Base-by-base conservation (phyloP, 2,329 filamentous ascomycete species). In the Diplocarpon rosae region DNA sequence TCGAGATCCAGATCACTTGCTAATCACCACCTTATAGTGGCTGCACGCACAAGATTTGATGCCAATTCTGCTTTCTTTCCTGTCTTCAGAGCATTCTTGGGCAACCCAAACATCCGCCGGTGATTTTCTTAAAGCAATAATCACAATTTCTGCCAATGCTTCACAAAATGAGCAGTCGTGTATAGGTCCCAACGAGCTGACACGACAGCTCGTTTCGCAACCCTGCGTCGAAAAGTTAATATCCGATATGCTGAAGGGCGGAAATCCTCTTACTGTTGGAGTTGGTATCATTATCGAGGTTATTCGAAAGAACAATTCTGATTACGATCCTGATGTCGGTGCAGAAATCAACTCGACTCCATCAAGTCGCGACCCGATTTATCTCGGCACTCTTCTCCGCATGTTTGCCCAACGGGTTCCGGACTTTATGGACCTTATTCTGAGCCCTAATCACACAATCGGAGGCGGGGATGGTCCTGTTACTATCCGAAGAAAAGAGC, bases 91-190 rank as follows among this genome's bases (percentile, higher is more conserved):
- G 49, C 80, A 93, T 59, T 84, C 80, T 51, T 86, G 87, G 63
- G 85, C 90, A 1, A 93, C 92, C 2, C 92, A 98, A 63, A 96
- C 92, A 0, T 93, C 92, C 0, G 92, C 92, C 1, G 92, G 92
- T 35, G 92, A 98, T 62, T 98, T 98, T 56, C 76, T 98, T 57
- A 98, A 98, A 64, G 92, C 92, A 34, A 95, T 98, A 61, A 96
- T 98, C 54, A 98, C 92, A 20, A 95, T 98, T 47, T 96, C 92
- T 1, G 92, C 92, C 49, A 98, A 98, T 60, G 92, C 92, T 2
- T 95, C 90, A 1, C 92, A 95, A 56, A 94, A 95, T 59, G 92
- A 98, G 59, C 89, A 95, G 62, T 92, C 90, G n/a, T 95, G 93
- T 58, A 96, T 98, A 61, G 92, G 92, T 3, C 92, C 92, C 3